Evolutionary conservation across 495 filamentous ascomycete species (phyloP).

Genomic region (Trypethelium eluteriae): DNA sequence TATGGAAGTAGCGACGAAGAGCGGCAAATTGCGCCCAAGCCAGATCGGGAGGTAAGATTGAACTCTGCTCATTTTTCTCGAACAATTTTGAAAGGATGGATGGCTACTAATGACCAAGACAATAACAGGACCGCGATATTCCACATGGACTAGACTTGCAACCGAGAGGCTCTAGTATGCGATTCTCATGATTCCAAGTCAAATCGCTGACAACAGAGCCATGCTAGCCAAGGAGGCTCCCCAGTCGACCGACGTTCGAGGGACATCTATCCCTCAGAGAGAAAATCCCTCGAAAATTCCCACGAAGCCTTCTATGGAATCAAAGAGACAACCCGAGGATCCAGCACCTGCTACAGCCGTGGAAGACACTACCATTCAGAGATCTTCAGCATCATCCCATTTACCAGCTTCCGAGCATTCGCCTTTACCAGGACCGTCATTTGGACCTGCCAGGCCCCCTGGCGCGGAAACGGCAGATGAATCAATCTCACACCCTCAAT

Average conservation of each 20-base stretch:
- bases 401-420: not conserved
- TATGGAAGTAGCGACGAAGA: conserved; percentile 80
- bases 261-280: not conserved
- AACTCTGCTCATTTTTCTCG: conserved; percentile 1
- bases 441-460: conserved; percentile 40
- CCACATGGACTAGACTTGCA: not conserved
- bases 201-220: not conserved
- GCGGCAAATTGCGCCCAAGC: conserved; percentile 38
- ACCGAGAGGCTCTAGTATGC: not conserved
- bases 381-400: not conserved
- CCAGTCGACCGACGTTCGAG: not conserved
- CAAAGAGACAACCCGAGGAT: not conserved
- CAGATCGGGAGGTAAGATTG: conserved; percentile 28
- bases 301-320: not conserved
- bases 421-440: conserved; percentile 36
- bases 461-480: conserved; percentile 23
- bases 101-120: conserved; percentile 25
- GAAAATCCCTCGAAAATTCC: not conserved
- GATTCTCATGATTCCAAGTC: not conserved
- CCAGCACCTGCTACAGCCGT: conserved; percentile 7
- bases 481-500: conserved; percentile 42
- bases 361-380: conserved; percentile 1
- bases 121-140: conserved; percentile 19
- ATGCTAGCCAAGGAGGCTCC: not conserved
- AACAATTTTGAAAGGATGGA: conserved; percentile 20